Evolutionary conservation across 768 basidiomycete species (phyloP), one percentile per base, ranked within the genome.

Genomic region (Tylopilus sp.): DNA sequence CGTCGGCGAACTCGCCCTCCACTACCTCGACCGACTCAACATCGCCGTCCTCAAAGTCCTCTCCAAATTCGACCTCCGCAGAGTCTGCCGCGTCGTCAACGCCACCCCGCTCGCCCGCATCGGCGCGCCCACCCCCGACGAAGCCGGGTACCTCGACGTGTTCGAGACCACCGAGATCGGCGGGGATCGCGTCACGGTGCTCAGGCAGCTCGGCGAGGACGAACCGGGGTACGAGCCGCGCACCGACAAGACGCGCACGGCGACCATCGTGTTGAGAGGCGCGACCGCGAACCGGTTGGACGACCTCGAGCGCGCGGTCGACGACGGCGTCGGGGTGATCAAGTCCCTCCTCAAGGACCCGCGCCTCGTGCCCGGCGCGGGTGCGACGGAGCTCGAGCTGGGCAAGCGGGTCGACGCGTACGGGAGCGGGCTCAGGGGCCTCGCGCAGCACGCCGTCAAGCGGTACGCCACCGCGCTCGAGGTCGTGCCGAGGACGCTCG

Each of bases 161-260:
- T 90, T 98, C 66, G 97, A 99, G 78, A 92, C 89, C 25, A 83
- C 87, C 53, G 97, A 99, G 70, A 87, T 99, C 62, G 97, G 97
- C 40, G 96, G 97, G 6, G 97, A 99, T 74, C 87, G 96, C 52
- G 97, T 98, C 45, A 98, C 95, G 1, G 97, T 99, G 1, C 82
- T 99, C 53, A 80, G 97, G 16, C 97, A 99, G 67, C 81, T 91
- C 19, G 63, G 74, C 3, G 72, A 72, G 16, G 89, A 85, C 26
- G 87, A 92, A 14, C 76, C 76, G 6, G 86, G 82, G 21, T 85
- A 80, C 58, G 79, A 86, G 63, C 51, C 61, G 0, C 69, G 71
- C 17, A 76, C 76, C 1, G 92, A 95, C 67, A 87, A 85, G 71
- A 89, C 91, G 8, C 77, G 83, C 34, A 98, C 92, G 36, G 88